Base-by-base conservation (phyloP, 2,329 filamentous ascomycete genomes). In the Trichoderma koningiopsis region DNA sequence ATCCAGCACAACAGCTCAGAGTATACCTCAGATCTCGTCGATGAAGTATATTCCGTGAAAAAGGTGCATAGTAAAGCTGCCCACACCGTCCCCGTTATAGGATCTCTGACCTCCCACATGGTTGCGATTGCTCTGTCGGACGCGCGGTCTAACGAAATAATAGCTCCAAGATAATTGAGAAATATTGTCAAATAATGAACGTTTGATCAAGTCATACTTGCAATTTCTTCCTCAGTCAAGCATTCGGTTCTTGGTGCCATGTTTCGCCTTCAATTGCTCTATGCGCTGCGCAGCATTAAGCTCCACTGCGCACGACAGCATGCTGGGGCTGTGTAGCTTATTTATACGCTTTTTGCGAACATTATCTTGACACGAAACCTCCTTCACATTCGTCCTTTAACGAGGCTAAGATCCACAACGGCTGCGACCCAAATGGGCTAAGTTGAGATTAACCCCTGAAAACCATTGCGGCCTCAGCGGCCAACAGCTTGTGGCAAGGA, bases 1-100 rank as follows among this genome's bases (percentile, higher is more conserved):
- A 33, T 40, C 68, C 63, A 70, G 13, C 49, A 66, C 5, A 70
- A 27, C 4, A 68, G 33, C 37, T 70, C 68, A 2, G 68, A 68
- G 2, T 55, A 49, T 2, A 63, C 27, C n/a, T 70, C 68, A 1
- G 58, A 62, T 8, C 52, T 40, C 40, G n/a, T 35, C 7, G 63
- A 63, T 5, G 57, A 60, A 8, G 68, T 14, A 19, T 53, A 57
- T 58, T 68, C 49, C 3, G 52, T 57, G 31, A 68, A 33, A 22
- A 47, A 33, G 13, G 63, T 31, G 31, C 52, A 70, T 5, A 70
- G 3, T 19, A 70, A 43, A 22, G 68, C 68, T 6, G 63, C 63
- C 19, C 63, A 43, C 7, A 43, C 19, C 19, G 40, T 43, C 19
- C 40, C 40, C 7, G 40, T 43, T 7, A 43, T n/a, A 8, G 40